phyloP scores from a whole-genome alignment of 2,329 filamentous ascomycete species.

The Aureobasidium vineae region DNA sequence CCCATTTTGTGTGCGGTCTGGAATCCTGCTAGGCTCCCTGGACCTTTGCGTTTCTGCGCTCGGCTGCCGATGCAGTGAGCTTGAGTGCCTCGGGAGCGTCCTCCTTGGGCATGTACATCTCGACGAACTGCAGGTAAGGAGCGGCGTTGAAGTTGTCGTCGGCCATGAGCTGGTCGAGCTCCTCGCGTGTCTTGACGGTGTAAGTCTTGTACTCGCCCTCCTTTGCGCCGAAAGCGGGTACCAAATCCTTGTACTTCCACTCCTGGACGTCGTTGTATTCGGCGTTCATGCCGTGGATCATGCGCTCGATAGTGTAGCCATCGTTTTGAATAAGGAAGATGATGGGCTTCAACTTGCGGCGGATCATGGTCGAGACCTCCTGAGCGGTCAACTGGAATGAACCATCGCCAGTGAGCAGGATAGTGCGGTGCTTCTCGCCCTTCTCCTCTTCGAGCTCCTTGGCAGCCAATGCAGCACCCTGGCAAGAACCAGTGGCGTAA shows the following conservation, averaged over 20 bases:
- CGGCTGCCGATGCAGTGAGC: conserved; percentile 24
- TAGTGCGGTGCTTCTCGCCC: conserved; percentile 41
- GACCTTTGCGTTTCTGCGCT: conserved; percentile 21
- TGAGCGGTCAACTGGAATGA: conserved; percentile 71
- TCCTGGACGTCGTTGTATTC: conserved; percentile 74
- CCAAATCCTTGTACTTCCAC: conserved; percentile 67
- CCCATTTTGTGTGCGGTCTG: neutral
- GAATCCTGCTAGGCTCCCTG: neutral
- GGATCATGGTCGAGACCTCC: conserved; percentile 63
- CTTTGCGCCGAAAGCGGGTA: conserved; percentile 62
- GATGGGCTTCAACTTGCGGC: conserved; percentile 38
- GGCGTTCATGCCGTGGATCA: conserved; percentile 47
- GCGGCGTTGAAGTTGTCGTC: conserved; percentile 44
- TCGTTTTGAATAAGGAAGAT: conserved; percentile 50
- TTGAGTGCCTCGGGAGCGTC: conserved; percentile 54
- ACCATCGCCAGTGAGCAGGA: conserved; percentile 84
- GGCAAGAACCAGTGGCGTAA: conserved; percentile 33
- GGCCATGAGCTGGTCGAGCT: conserved; percentile 29
- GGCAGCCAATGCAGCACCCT: conserved; percentile 32
- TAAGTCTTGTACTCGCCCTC: conserved; percentile 53
- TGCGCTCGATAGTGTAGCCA: conserved; percentile 50
- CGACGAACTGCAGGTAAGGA: conserved; percentile 62
- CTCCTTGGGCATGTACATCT: conserved; percentile 75
- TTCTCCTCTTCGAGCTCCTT: conserved; percentile 36
- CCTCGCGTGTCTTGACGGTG: conserved; percentile 30